phyloP scores from a whole-genome alignment of 202 grass and related monocot genomes.

The Zoysia matrella region DNA sequence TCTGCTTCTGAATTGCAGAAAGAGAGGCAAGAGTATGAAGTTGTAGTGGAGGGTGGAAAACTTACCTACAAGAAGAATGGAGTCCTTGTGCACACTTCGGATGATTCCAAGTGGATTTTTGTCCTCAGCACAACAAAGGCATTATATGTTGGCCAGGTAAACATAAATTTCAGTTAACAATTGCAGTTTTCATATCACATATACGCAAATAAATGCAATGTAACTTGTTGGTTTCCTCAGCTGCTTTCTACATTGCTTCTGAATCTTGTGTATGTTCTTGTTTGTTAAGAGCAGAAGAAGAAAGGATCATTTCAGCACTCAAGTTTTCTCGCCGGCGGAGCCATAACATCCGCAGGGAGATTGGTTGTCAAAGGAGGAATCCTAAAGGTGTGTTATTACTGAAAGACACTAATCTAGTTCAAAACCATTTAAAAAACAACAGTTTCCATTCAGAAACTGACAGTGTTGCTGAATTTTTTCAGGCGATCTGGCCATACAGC shows the following conservation, averaged over 20 bases:
- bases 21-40: conserved; percentile 88
- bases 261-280: conserved; percentile 11
- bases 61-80: conserved; percentile 65
- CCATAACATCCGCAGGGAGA: conserved; percentile 87
- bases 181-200: neutral
- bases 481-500: conserved; percentile 98
- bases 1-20: conserved; percentile 55
- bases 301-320: conserved; percentile 99
- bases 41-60: conserved; percentile 66
- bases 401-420: neutral
- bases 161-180: conserved; percentile 10
- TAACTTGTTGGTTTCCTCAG: neutral
- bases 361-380: conserved; percentile 85
- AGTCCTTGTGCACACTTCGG: conserved; percentile 59
- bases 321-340: conserved; percentile 89
- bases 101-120: conserved; percentile 97
- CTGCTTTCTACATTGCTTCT: conserved; percentile 37
- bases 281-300: conserved; percentile 70
- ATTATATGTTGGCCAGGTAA: conserved; percentile 90
- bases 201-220: neutral
- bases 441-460: conserved; percentile 1
- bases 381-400: conserved; percentile 56
- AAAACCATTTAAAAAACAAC: neutral
- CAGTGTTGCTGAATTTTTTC: conserved; percentile 32
- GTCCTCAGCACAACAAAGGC: conserved; percentile 80